A percentile compares a stretch with the other conserved stretches of the same genome.
These are phyloP conservation scores for Pythium grandisporangium DNA, from an alignment of 352 stramenopile genomes.

Conservation along the genomic window DNA sequence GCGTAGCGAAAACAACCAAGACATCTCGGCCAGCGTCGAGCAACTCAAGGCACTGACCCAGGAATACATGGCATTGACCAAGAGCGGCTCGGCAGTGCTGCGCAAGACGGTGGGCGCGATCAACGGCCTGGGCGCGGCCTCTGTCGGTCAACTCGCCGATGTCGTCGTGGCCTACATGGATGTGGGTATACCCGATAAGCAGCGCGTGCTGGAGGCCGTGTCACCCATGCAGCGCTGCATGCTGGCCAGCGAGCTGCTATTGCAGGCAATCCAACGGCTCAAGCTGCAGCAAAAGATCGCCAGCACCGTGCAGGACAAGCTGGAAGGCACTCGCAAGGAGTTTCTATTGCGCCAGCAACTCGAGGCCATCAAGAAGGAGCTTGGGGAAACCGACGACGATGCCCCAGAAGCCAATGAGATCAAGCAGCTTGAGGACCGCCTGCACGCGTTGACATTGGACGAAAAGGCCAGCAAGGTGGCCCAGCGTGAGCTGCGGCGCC, in stretches of 20 bases:
- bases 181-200: conserved; percentile 41
- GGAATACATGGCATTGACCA: conserved; percentile 52
- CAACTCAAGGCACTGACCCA: conserved; percentile 60
- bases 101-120: conserved; percentile 48
- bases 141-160: conserved; percentile 50
- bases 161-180: conserved; percentile 65
- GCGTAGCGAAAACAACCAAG: neutral
- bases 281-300: conserved; percentile 62
- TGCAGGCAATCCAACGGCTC: conserved; percentile 51
- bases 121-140: conserved; percentile 51
- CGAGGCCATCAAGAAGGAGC: conserved; percentile 99
- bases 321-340: conserved; percentile 65
- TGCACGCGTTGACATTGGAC: conserved; percentile 38
- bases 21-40: conserved; percentile 24
- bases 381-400: conserved; percentile 70
- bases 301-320: conserved; percentile 57
- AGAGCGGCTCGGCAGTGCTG: conserved; percentile 38
- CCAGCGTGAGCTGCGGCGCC: conserved; percentile 45
- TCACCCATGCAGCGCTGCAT: conserved; percentile 31
- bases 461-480: conserved; percentile 48
- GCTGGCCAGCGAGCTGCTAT: conserved; percentile 33
- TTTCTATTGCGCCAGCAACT: conserved; percentile 98
- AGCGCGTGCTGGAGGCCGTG: conserved; percentile 43
- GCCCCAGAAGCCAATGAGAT: conserved; percentile 29
- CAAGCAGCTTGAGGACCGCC: conserved; percentile 46